Conservation (phyloP, 176 grass and related monocot species). For the Tuctoria greenei region DNA sequence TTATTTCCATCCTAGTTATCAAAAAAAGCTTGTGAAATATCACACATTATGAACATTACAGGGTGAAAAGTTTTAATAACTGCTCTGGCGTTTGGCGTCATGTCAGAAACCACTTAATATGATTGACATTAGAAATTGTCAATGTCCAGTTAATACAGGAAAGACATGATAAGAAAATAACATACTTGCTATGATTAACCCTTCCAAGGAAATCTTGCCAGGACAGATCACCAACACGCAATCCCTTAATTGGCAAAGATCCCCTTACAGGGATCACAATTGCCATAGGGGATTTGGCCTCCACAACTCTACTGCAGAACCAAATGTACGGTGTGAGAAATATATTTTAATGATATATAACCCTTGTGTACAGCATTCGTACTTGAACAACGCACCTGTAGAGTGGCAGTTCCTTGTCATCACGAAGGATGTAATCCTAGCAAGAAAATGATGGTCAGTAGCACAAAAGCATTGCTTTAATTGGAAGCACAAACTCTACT, state of each 20-base stretch:
- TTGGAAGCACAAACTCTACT: constrained; percentile 17
- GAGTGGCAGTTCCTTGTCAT: constrained; percentile 83
- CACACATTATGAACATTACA: constrained; percentile 11
- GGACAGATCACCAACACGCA: constrained; percentile 64
- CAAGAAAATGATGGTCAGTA: constrained; percentile 40
- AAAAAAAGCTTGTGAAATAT: neutral
- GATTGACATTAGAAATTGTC: neutral
- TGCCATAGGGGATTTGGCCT: constrained; percentile 69
- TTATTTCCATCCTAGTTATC: constrained; percentile 2
- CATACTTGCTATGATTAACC: constrained; percentile 53
- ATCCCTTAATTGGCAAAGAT: constrained; percentile 50
- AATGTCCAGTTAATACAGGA: constrained; percentile 2
- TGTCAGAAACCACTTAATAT: neutral
- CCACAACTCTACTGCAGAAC: constrained; percentile 81
- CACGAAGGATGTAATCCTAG: constrained; percentile 87
- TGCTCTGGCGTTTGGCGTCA: neutral
- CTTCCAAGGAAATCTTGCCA: constrained; percentile 91
- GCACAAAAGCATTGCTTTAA: neutral
- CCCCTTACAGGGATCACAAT: constrained; percentile 76
- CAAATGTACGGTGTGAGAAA: constrained; percentile 43
- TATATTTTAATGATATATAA: constrained; percentile 15
- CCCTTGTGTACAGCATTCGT: neutral
- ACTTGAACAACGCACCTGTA: constrained; percentile 60
- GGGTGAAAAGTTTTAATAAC: neutral
- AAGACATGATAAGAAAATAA: constrained; percentile 18